Evolutionary conservation across 140 eudicot genomes (phyloP), one percentile per base, ranked within the genome.

Genomic region (Anethum foeniculum): DNA sequence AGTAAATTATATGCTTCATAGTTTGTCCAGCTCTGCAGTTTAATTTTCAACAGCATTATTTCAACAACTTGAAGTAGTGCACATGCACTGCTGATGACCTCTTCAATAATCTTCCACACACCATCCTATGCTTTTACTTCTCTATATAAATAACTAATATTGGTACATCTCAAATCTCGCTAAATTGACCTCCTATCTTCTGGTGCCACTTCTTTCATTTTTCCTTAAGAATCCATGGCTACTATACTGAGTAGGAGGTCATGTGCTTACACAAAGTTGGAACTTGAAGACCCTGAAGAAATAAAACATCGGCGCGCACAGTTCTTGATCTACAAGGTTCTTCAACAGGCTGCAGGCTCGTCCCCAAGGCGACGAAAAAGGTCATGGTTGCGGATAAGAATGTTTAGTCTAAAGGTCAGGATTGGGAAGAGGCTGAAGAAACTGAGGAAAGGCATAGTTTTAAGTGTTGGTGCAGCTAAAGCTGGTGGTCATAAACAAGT

Each of bases 311-410:
- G 97, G 44, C 71, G 77, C 64, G 97, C 99, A 3, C 96, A 85
- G 75, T 94, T 92, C 86, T 86, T 94, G 95, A 92, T 94, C 84
- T 89, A 94, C 86, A 94, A 94, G 77, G 80, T 91, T 12, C 47
- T 94, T 44, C 82, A 89, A 76, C 85, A 88, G 65, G 95, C 60
- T 44, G 78, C 83, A 0, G 95, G 90, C 48, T 65, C 51, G 19
- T 41, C 80, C 34, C 82, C 86, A 28, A 82, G 76, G 82, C 83
- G 83, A 46, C 86, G 78, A 46, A 74, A 25, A 3, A n/a, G 39
- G 39, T 89, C 92, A 3, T 89, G 93, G 92, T 71, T 94, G 82
- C 80, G 88, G n/a, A 87, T 94, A 25, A 85, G 86, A 79, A 85
- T 89, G 44, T 77, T 76, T 72, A 90, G 81, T 65, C 56, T 94